Evolutionary conservation across 1,139 yeast genomes (phyloP).

Genomic region (Protomyces inundatus): DNA sequence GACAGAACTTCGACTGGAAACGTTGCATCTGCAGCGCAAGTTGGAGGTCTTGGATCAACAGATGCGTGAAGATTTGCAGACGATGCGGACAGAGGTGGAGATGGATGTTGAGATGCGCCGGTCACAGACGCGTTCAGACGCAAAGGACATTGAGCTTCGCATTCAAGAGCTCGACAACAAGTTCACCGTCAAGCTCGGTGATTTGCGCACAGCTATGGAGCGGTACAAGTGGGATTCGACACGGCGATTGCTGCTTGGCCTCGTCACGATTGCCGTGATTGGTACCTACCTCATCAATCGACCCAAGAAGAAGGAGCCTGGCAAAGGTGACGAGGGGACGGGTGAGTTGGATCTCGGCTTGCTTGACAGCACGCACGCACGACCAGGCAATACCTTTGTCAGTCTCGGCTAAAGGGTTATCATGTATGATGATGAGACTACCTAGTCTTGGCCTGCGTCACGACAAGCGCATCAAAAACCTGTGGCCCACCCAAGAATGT

Average conservation of each 20-base stretch:
- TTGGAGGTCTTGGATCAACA: conserved; percentile 70
- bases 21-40: conserved; percentile 67
- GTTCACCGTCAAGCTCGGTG: conserved; percentile 52
- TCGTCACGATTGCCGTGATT: conserved; percentile 17
- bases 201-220: conserved; percentile 26
- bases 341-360: background rate
- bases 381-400: conserved; percentile 14
- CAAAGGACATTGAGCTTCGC: conserved; percentile 60
- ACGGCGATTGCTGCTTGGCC: conserved; percentile 28
- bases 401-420: conserved; percentile 1
- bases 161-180: conserved; percentile 83
- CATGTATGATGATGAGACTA: background rate
- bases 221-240: conserved; percentile 28
- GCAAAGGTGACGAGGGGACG: background rate
- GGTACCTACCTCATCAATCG: conserved; percentile 23
- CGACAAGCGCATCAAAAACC: background rate
- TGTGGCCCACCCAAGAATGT: background rate
- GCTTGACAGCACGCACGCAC: background rate
- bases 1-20: conserved; percentile 60
- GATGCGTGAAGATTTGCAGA: conserved; percentile 62
- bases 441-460: background rate
- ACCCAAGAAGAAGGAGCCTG: background rate
- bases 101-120: conserved; percentile 83
- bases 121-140: conserved; percentile 73
- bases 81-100: conserved; percentile 66